Percentiles rank a stretch among this genome's conserved stretches.
Conservation (phyloP, 805 yeast species). For the Kuraishia piskuri region DNA sequence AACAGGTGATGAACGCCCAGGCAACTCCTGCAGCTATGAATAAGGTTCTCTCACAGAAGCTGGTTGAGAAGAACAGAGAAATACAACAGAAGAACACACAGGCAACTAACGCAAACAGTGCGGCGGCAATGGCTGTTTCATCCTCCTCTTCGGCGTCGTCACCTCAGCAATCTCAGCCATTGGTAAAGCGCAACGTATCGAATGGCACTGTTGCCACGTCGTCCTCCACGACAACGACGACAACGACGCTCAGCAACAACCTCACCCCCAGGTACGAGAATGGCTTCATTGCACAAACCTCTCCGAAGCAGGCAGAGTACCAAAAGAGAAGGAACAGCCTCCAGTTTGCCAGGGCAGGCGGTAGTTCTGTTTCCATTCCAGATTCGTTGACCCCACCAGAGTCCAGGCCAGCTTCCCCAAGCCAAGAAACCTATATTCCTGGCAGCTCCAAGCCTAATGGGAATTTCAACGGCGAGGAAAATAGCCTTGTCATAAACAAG, state of each 20-base stretch:
- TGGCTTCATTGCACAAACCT: slow-evolving; percentile 11
- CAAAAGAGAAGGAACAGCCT: slow-evolving; percentile 16
- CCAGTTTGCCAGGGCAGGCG: slow-evolving; percentile 12
- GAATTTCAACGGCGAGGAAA: not conserved
- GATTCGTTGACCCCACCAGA: slow-evolving; percentile 15
- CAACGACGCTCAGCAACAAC: no score
- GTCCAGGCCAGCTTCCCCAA: slow-evolving; percentile 14
- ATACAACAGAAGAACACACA: slow-evolving; percentile 15
- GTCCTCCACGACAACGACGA: no score
- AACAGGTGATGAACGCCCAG: slow-evolving; percentile 22
- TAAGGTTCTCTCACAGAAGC: slow-evolving; percentile 22
- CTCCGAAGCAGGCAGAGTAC: slow-evolving; percentile 9
- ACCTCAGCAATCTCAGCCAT: not conserved
- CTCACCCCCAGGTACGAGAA: slow-evolving; percentile 20
- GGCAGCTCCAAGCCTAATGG: not conserved
- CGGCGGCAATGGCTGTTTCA: slow-evolving; percentile 13
- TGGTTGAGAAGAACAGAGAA: slow-evolving; percentile 20
- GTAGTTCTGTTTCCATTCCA: slow-evolving; percentile 2
- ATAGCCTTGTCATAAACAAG: not conserved
- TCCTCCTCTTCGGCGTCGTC: not conserved
- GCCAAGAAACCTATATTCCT: not conserved
- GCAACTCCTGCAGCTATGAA: slow-evolving; percentile 23
- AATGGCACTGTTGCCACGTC: not conserved
- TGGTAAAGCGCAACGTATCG: not conserved
- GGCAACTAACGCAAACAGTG: slow-evolving; percentile 6